Evolutionary conservation across 2,329 filamentous ascomycete species (phyloP).

Genomic region (Sordariomycetes sp.): DNA sequence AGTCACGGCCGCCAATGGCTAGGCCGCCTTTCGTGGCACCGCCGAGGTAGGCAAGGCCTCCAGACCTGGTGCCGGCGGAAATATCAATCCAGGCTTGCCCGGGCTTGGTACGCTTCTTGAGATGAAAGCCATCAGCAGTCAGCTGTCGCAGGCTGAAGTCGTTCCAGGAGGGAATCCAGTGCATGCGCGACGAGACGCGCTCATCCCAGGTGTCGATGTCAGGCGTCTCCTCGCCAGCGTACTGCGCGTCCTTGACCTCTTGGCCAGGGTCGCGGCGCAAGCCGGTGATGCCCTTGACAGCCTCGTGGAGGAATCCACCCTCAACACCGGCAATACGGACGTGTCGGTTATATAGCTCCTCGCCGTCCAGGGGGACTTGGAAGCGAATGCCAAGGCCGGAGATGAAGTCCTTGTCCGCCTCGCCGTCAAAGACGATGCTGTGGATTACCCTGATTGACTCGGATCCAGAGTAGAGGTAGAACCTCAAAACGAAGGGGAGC

Average conservation of each 20-base stretch:
- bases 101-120: conserved; percentile 49
- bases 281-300: conserved; percentile 50
- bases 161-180: conserved; percentile 48
- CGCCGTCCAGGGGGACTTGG: conserved; percentile 38
- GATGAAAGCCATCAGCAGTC: conserved; percentile 48
- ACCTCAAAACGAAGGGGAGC: conserved; percentile 40
- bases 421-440: conserved; percentile 43
- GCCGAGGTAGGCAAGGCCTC: conserved; percentile 48
- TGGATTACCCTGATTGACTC: conserved; percentile 44
- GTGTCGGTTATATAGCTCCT: conserved; percentile 49
- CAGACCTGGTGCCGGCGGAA: conserved; percentile 42
- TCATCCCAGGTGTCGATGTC: conserved; percentile 31
- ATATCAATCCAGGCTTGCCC: conserved; percentile 49
- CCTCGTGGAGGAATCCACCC: conserved; percentile 45
- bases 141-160: conserved; percentile 47
- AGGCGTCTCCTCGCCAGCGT: conserved; percentile 32
- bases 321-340: conserved; percentile 43
- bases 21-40: conserved; percentile 46
- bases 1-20: conserved; percentile 46
- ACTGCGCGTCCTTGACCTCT: conserved; percentile 40
- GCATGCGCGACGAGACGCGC: conserved; percentile 30
- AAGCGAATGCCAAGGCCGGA: conserved; percentile 44
- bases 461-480: conserved; percentile 49
- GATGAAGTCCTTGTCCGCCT: conserved; percentile 38
- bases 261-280: conserved; percentile 42